Evolutionary conservation across 441 rosid species (phyloP), one percentile per base, ranked within the genome.

Genomic region (Daphne laureola): DNA sequence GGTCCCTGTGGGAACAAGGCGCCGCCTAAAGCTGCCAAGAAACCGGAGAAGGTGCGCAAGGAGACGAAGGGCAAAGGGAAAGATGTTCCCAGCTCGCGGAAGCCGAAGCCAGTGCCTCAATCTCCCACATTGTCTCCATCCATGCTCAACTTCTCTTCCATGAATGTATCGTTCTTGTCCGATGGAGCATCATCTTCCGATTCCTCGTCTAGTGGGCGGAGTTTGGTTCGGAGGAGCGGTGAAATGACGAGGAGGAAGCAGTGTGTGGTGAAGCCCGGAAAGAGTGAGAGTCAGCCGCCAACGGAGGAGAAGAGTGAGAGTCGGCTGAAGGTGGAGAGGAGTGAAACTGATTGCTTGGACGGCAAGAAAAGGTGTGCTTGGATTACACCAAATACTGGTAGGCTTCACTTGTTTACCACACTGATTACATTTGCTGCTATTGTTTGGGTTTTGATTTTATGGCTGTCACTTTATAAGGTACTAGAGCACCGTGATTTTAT

Each of bases 331-430:
- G 55, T 49, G 45, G 69, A 50, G n/a, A 66, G 54, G 38, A 31
- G 9, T 31, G 38, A 31, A 7, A 7, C 38, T 51, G 74, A 66
- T 58, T 69, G 73, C 71, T 66, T 74, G 57, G 75, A 73, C 45
- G 69, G 62, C 38, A 73, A 63, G 61, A 74, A 71, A 63, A 66
- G 78, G 51, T 80, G 86, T 9, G 72, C 75, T 53, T 80, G 86
- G 86, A 76, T 80, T 64, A 77, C 80, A 15, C 71, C 82, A 8
- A 74, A 72, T 53, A 59, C 85, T 41, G 85, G 85, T 80, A 67
- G 26, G 46, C 9, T 14, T 5, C 53, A 4, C 14, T 8, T 21
- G 3, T 35, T 11, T 7, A 9, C 9, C 38, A 6, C 8, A 31
- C 9, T 31, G 1, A 6, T 7, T 9, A 31, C 8, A 31, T 31